A percentile compares a stretch with the other conserved stretches of the same genome.
phyloP scores from a whole-genome alignment of 352 stramenopile species.

The Globisporangium megalacanthum region DNA sequence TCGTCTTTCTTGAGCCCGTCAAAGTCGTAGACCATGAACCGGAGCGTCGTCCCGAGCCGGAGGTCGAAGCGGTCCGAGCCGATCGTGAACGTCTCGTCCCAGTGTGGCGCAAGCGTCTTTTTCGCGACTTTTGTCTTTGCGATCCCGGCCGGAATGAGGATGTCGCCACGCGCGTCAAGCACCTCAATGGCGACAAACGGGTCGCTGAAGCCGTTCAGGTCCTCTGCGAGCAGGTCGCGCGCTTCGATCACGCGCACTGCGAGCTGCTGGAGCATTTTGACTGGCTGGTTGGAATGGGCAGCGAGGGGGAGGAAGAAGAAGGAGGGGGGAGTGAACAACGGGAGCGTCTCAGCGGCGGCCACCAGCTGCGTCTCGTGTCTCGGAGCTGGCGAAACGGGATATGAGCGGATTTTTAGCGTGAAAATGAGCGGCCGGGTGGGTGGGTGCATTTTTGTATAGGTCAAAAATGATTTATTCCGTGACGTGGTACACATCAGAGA shows the following conservation, averaged over 20 bases:
- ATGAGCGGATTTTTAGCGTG: no score
- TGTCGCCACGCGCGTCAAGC: conserved; percentile 40
- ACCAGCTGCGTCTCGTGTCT: no score
- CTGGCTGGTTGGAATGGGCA: no score
- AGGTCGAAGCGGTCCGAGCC: conserved; percentile 48
- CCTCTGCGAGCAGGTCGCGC: conserved; percentile 49
- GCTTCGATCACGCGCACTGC: conserved; percentile 48
- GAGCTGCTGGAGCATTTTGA: conserved; percentile 23
- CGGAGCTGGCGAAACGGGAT: no score
- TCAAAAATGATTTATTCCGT: no score
- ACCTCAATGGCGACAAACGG: conserved; percentile 57
- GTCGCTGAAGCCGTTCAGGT: conserved; percentile 70
- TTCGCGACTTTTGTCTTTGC: conserved; percentile 45
- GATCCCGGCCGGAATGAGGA: conserved; percentile 26
- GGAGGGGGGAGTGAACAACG: no score
- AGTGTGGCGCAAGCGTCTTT: conserved; percentile 47
- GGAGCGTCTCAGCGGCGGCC: no score
- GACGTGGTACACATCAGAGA: no score
- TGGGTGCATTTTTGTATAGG: no score
- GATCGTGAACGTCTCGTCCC: conserved; percentile 42
- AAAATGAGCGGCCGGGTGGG: no score
- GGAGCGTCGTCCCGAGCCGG: conserved; percentile 51
- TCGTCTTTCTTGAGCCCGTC: conserved; percentile 57
- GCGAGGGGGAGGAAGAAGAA: no score
- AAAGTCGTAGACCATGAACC: conserved; percentile 54